Evolutionary conservation across 495 filamentous ascomycete species (phyloP).

Genomic region (Annulohypoxylon bovei): DNA sequence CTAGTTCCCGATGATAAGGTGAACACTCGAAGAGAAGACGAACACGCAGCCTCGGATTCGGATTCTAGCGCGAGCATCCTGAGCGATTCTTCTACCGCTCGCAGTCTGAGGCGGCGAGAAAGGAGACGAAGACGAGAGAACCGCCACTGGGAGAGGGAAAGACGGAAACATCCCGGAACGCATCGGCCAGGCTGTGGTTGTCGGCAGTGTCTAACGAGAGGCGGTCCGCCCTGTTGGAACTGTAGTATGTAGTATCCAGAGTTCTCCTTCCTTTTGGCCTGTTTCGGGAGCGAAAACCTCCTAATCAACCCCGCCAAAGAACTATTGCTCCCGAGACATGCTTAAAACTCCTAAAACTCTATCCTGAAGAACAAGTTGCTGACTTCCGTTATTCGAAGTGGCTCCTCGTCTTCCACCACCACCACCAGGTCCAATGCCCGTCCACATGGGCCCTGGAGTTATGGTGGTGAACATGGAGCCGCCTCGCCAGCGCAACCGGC

Average conservation of each 20-base stretch:
- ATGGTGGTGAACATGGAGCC: constrained; percentile 27
- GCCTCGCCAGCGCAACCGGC: constrained; percentile 17
- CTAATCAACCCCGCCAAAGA: background rate
- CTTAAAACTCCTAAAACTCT: background rate
- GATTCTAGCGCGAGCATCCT: constrained; percentile 44
- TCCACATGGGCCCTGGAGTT: constrained; percentile 23
- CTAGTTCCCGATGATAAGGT: constrained; percentile 52
- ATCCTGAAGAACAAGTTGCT: background rate
- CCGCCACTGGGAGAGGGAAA: constrained; percentile 50
- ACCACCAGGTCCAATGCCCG: constrained; percentile 28
- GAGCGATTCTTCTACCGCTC: constrained; percentile 50
- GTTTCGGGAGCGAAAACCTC: background rate
- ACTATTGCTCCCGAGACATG: background rate
- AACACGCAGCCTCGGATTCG: constrained; percentile 48
- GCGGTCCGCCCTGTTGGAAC: constrained; percentile 56
- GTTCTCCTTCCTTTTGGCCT: background rate
- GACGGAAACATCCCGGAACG: constrained; percentile 53
- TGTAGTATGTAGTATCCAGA: constrained; percentile 31
- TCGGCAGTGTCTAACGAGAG: constrained; percentile 47
- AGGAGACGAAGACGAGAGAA: constrained; percentile 49
- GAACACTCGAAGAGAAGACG: constrained; percentile 41
- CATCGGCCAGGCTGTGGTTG: constrained; percentile 57
- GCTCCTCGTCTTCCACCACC: constrained; percentile 51
- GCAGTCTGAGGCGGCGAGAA: constrained; percentile 48
- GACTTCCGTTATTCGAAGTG: constrained; percentile 4